Percentiles rank a stretch among this genome's conserved stretches.
phyloP scores from a whole-genome alignment of 2,329 filamentous ascomycete genomes.

The Pochonia chlamydosporia region DNA sequence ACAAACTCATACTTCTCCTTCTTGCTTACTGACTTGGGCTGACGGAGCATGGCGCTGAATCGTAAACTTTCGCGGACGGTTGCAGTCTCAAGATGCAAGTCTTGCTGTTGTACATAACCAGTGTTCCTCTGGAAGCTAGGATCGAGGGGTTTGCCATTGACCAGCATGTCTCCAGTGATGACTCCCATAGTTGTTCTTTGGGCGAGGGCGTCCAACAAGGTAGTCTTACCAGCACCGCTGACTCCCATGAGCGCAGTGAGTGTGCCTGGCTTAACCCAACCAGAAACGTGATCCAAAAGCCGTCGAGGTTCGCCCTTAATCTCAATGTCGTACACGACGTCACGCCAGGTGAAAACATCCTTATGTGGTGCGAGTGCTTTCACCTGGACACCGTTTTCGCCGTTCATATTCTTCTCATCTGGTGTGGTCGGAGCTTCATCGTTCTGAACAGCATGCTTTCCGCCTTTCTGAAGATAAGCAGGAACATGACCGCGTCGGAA shows the following conservation, averaged over 20 bases:
- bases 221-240: constrained; percentile 40
- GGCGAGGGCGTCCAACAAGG: constrained; percentile 35
- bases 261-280: constrained; percentile 87
- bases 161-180: constrained; percentile 60
- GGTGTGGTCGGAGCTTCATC: constrained; percentile 22
- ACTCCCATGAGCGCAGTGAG: constrained; percentile 73
- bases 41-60: constrained; percentile 53
- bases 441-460: constrained; percentile 22
- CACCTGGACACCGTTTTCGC: constrained; percentile 14
- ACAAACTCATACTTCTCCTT: constrained; percentile 57
- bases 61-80: constrained; percentile 49
- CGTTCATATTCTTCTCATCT: constrained; percentile 8
- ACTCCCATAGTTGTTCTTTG: constrained; percentile 54
- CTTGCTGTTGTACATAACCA: constrained; percentile 63
- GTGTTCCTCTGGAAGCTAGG: constrained; percentile 58
- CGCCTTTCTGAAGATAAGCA: constrained; percentile 27
- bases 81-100: constrained; percentile 50
- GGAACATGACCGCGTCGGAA: constrained; percentile 54
- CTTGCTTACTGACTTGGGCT: constrained; percentile 46
- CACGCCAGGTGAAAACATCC: constrained; percentile 70
- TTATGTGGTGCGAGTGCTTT: constrained; percentile 36
- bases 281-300: constrained; percentile 72
- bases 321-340: constrained; percentile 65
- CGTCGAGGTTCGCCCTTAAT: constrained; percentile 70
- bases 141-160: constrained; percentile 53